Conservation (phyloP, 108 stramenopile genomes). For the Cyclotella choctawhatcheeana region DNA sequence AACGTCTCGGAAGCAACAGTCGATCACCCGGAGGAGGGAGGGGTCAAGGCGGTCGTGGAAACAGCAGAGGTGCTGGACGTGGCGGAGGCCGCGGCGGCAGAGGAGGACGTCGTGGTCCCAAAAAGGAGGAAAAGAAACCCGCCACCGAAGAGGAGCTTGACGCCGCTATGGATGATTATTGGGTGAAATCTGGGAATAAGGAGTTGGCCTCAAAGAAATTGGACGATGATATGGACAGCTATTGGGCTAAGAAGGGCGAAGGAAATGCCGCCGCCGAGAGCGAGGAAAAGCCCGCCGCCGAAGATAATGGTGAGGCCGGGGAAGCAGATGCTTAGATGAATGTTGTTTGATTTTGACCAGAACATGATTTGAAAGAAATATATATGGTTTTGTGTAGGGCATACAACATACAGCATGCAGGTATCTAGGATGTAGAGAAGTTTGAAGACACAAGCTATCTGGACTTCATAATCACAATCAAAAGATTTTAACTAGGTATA, state of each 20-base stretch:
- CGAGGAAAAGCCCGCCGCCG: conserved; percentile 38
- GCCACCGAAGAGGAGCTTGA: conserved; percentile 83
- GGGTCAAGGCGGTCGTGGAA: conserved; percentile 18
- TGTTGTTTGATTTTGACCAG: background rate
- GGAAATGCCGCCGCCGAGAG: conserved; percentile 38
- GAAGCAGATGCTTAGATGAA: conserved; percentile 17
- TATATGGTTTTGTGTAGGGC: background rate
- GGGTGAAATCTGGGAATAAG: conserved; percentile 75
- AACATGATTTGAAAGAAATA: background rate
- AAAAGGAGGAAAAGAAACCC: conserved; percentile 67
- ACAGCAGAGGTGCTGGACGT: conserved; percentile 2
- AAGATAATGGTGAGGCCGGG: conserved; percentile 21
- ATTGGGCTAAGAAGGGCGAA: conserved; percentile 76
- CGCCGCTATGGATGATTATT: conserved; percentile 86
- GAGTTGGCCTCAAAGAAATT: conserved; percentile 82
- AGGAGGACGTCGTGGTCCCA: conserved; percentile 13
- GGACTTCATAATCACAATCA: conserved; percentile 9
- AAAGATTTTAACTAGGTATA: background rate
- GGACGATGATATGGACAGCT: conserved; percentile 88
- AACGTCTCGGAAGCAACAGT: conserved; percentile 3
- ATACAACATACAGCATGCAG: background rate
- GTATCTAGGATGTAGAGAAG: conserved; percentile 10
- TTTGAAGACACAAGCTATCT: conserved; percentile 2
- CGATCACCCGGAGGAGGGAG: conserved; percentile 21
- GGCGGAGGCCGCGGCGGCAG: conserved; percentile 14